Conservation (phyloP, 2,329 filamentous ascomycete species). For the Arachnomyces sp. region DNA sequence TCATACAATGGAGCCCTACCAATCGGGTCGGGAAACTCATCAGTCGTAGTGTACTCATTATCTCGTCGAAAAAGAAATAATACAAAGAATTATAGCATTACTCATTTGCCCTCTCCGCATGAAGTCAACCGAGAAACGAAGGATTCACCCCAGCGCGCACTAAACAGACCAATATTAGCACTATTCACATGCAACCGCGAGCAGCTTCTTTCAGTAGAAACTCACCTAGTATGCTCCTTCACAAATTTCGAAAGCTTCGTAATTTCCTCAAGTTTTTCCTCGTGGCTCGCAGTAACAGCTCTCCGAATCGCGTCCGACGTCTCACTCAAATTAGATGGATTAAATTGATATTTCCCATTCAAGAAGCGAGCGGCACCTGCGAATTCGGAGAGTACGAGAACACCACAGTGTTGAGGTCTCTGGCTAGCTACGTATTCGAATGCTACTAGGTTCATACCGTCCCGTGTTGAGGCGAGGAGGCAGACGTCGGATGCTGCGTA, state of each 20-base stretch:
- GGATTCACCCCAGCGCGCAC: slow-evolving; percentile 9
- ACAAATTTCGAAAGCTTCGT: slow-evolving; percentile 81
- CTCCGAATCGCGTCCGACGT: slow-evolving; percentile 79
- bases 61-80: too few relatives aligned
- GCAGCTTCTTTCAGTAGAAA: neutral
- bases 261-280: slow-evolving; percentile 71
- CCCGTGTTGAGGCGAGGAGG: slow-evolving; percentile 78
- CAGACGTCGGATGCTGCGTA: slow-evolving; percentile 85
- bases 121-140: slow-evolving; percentile 2
- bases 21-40: too few relatives aligned
- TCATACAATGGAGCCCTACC: too few relatives aligned
- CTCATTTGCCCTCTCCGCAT: too few relatives aligned
- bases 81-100: too few relatives aligned
- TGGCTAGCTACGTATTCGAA: slow-evolving; percentile 96
- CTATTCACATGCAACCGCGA: neutral
- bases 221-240: slow-evolving; percentile 75
- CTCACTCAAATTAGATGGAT: slow-evolving; percentile 92
- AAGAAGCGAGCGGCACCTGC: slow-evolving; percentile 88
- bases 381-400: slow-evolving; percentile 90
- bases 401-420: slow-evolving; percentile 65
- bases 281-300: slow-evolving; percentile 76
- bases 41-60: too few relatives aligned
- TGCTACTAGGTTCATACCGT: slow-evolving; percentile 95
- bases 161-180: slow-evolving; percentile 1
- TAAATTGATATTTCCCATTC: slow-evolving; percentile 80